Percentiles rank a stretch among this genome's conserved stretches.
phyloP scores from a whole-genome alignment of 257 asterid genomes.

The Solanum clarkiae region DNA sequence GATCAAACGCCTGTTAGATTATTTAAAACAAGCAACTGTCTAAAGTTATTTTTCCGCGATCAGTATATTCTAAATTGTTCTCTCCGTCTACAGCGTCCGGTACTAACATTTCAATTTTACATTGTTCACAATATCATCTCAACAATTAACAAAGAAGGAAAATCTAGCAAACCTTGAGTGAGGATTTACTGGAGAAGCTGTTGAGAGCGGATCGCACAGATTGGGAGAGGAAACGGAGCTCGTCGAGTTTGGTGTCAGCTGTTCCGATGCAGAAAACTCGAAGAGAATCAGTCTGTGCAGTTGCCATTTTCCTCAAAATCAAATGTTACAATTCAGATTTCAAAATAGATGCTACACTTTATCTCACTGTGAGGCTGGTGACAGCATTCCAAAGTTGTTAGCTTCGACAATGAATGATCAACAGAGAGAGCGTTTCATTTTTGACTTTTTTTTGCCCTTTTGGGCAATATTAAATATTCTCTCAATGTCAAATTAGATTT shows the following conservation, averaged over 20 bases:
- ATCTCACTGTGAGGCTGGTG: not conserved
- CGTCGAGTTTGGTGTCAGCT: constrained; percentile 78
- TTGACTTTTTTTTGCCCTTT: not conserved
- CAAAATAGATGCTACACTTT: not conserved
- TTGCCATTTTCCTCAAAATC: not conserved
- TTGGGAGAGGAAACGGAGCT: constrained; percentile 54
- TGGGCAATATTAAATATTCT: not conserved
- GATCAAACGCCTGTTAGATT: not conserved
- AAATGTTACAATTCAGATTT: not conserved
- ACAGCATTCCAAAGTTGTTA: not conserved
- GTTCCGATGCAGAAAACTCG: constrained; percentile 71
- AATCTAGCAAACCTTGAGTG: constrained; percentile 29
- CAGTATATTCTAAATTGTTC: not conserved
- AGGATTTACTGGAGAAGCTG: constrained; percentile 27
- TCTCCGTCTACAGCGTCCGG: not conserved
- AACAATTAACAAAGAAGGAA: not conserved
- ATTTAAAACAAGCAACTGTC: not conserved
- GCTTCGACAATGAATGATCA: not conserved
- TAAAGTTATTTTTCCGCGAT: not conserved
- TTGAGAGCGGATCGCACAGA: constrained; percentile 43
- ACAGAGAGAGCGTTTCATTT: not conserved
- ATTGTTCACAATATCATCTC: not conserved
- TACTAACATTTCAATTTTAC: not conserved
- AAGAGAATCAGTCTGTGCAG: not conserved
- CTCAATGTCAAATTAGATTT: no score